phyloP scores from a whole-genome alignment of 140 eudicot genomes.

The Cichorium intybus region DNA sequence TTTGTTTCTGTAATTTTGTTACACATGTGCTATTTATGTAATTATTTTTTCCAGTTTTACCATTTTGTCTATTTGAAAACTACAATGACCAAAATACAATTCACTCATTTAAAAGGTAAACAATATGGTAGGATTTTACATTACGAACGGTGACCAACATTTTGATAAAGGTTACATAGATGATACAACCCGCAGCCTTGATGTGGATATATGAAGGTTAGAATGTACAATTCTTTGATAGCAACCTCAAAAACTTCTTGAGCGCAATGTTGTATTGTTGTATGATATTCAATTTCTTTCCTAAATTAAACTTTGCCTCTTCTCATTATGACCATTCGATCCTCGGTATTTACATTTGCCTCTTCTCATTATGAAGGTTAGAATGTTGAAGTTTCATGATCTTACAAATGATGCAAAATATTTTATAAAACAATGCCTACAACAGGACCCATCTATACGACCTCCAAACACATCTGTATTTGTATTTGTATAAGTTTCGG shows the following conservation, averaged over 20 bases:
- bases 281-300: slow-evolving; percentile 21
- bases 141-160: no score
- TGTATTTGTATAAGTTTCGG: no score
- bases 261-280: slow-evolving; percentile 96
- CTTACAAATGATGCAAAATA: slow-evolving; percentile 76
- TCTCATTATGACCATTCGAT: not conserved
- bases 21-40: no score
- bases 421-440: slow-evolving; percentile 73
- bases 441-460: slow-evolving; percentile 70
- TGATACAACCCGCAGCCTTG: slow-evolving; percentile 43
- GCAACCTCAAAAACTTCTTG: slow-evolving; percentile 95
- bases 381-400: slow-evolving; percentile 81
- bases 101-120: no score
- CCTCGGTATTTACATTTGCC: not conserved
- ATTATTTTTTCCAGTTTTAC: no score
- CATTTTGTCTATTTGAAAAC: no score
- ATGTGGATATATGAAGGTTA: slow-evolving; percentile 94
- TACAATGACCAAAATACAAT: no score
- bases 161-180: no score
- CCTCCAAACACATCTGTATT: no score
- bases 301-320: not conserved
- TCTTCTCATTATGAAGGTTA: slow-evolving; percentile 63
- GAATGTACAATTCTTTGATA: slow-evolving; percentile 94
- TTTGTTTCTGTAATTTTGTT: no score
- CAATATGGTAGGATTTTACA: no score